Conservation (phyloP, 805 yeast species). For the Teunomyces funiuensis region DNA sequence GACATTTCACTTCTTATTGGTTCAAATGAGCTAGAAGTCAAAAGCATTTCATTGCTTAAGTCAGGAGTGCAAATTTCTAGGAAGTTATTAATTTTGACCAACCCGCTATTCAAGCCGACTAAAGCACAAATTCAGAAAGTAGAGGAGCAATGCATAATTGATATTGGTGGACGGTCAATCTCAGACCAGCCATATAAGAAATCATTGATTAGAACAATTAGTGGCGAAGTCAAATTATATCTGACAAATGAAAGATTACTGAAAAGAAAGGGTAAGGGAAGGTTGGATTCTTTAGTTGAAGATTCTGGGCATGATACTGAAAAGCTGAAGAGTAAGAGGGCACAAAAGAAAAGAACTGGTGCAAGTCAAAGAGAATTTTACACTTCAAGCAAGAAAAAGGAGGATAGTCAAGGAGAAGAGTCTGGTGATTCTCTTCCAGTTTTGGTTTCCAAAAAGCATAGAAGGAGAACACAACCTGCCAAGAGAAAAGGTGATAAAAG, state of each 20-base stretch:
- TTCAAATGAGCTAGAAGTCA: slow-evolving; percentile 20
- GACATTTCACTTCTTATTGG: slow-evolving; percentile 33
- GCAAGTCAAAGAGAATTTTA: neutral
- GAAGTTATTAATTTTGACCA: slow-evolving; percentile 31
- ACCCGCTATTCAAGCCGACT: slow-evolving; percentile 28
- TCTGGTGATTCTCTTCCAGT: slow-evolving; percentile 9
- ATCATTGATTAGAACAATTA: slow-evolving; percentile 21
- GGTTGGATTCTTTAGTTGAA: slow-evolving; percentile 24
- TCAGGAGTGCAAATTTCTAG: slow-evolving; percentile 30
- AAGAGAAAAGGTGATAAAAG: slow-evolving; percentile 7
- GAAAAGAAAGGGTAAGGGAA: slow-evolving; percentile 13
- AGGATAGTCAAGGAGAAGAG: neutral
- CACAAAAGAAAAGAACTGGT: slow-evolving; percentile 1
- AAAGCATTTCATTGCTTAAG: slow-evolving; percentile 22
- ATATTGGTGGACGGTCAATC: slow-evolving; percentile 20
- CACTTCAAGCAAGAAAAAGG: neutral
- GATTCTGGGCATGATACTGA: neutral
- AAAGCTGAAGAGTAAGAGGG: slow-evolving; percentile 12
- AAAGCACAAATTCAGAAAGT: slow-evolving; percentile 27
- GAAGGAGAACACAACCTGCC: slow-evolving; percentile 15
- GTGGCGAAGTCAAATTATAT: slow-evolving; percentile 23
- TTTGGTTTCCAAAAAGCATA: slow-evolving; percentile 14
- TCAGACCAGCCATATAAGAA: slow-evolving; percentile 5
- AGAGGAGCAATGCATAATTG: slow-evolving; percentile 24
- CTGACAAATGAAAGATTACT: slow-evolving; percentile 3